Evolutionary conservation across 2,329 filamentous ascomycete species (phyloP).

Genomic region (Colletotrichum sp.): DNA sequence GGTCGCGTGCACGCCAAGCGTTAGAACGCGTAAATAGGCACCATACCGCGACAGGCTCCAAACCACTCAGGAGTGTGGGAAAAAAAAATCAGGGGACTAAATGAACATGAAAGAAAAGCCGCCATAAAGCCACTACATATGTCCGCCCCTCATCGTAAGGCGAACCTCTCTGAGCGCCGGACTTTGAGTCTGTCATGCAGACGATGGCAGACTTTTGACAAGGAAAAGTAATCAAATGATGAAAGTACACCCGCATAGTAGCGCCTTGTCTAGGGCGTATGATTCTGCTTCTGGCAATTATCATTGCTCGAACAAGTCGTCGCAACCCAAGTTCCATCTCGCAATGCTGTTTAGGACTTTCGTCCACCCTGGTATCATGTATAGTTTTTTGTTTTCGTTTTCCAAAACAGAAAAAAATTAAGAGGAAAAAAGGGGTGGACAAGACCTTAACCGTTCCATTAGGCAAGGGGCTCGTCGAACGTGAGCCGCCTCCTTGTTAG

Average conservation of each 20-base stretch:
- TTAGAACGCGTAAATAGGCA: background rate
- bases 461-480: conserved; percentile 75
- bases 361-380: background rate
- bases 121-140: background rate
- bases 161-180: background rate
- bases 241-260: background rate
- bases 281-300: background rate
- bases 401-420: background rate
- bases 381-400: background rate
- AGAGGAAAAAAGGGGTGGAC: background rate
- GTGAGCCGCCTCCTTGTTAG: conserved; percentile 78
- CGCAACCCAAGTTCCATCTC: background rate
- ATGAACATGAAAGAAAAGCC: background rate
- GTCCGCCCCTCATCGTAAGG: background rate
- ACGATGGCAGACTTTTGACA: background rate
- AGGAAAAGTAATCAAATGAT: background rate
- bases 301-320: background rate
- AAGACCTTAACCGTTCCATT: background rate
- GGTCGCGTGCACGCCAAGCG: background rate
- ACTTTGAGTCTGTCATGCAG: background rate
- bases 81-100: background rate
- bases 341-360: background rate
- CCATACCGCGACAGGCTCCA: background rate
- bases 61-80: background rate
- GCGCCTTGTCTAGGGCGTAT: background rate